phyloP scores from a whole-genome alignment of 768 basidiomycete species.

The Sporobolomyces pararoseus region DNA sequence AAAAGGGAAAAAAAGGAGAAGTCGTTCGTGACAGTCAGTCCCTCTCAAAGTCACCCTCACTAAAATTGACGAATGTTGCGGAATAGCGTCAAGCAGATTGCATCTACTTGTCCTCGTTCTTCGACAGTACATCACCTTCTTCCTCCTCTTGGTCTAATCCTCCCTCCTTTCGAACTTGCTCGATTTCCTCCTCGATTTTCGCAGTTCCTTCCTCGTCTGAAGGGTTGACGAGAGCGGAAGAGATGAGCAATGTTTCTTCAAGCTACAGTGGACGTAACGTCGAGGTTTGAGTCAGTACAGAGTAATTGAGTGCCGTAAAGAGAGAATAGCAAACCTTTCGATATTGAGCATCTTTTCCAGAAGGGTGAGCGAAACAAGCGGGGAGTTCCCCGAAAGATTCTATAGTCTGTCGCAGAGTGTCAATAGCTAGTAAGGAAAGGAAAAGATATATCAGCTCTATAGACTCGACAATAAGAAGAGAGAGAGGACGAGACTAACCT shows the following conservation, averaged over 20 bases:
- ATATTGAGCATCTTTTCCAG: slow-evolving; percentile 25
- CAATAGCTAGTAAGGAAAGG: slow-evolving; percentile 2
- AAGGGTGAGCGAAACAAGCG: not conserved
- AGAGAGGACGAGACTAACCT: slow-evolving; percentile 10
- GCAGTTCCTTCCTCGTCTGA: slow-evolving; percentile 7
- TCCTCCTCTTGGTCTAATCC: slow-evolving; percentile 4
- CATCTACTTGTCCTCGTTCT: not conserved
- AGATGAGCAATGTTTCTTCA: slow-evolving; percentile 31
- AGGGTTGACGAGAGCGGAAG: slow-evolving; percentile 37
- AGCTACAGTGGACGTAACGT: slow-evolving; percentile 20
- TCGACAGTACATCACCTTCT: not conserved
- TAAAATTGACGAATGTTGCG: too few relatives aligned
- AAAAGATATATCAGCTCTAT: not conserved
- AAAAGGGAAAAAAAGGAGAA: too few relatives aligned
- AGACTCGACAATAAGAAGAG: not conserved
- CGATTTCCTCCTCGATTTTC: slow-evolving; percentile 26
- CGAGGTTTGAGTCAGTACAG: not conserved
- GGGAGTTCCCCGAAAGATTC: not conserved
- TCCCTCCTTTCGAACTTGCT: slow-evolving; percentile 27
- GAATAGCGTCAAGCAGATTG: not conserved
- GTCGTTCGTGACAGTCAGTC: too few relatives aligned
- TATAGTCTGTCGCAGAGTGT: slow-evolving; percentile 5
- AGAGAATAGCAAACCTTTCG: slow-evolving; percentile 21
- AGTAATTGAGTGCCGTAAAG: not conserved
- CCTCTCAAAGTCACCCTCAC: too few relatives aligned